Evolutionary conservation across 768 basidiomycete genomes (phyloP).

Genomic region (Hygrocybe punicea): DNA sequence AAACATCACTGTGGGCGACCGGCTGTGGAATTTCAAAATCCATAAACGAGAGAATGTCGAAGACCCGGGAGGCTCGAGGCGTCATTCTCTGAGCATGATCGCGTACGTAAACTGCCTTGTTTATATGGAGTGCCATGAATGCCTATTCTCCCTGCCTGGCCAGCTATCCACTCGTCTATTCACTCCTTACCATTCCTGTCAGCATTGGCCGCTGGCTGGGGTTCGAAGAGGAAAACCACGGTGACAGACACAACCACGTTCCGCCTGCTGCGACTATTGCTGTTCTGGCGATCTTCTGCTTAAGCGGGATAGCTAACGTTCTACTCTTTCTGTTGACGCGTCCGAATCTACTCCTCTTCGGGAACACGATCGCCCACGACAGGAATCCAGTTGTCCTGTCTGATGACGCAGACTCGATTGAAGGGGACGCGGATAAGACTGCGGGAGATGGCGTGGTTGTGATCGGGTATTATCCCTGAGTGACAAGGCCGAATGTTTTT

Average conservation of each 20-base stretch:
- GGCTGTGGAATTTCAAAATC: conserved; percentile 2
- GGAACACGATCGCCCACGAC: neutral
- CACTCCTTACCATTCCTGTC: conserved; percentile 2
- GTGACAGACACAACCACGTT: neutral
- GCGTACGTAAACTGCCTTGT: conserved; percentile 1
- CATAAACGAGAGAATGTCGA: neutral
- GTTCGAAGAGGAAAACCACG: neutral
- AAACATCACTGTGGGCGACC: neutral
- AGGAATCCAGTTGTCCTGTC: no score
- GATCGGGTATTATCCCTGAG: no score
- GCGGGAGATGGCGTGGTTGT: no score
- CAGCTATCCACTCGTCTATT: conserved; percentile 8
- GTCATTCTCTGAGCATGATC: conserved; percentile 6
- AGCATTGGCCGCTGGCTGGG: conserved; percentile 6
- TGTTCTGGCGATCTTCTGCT: neutral
- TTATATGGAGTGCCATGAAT: neutral
- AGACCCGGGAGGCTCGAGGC: neutral
- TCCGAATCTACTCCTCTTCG: conserved; percentile 1
- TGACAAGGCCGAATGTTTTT: no score
- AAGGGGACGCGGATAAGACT: no score
- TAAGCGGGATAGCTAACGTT: conserved; percentile 6
- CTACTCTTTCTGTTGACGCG: conserved; percentile 3
- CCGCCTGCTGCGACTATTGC: neutral
- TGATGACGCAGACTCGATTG: no score
- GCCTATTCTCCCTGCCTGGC: neutral